Evolutionary conservation across 176 grass and related monocot species (phyloP).

Genomic region (Stipa capillata): DNA sequence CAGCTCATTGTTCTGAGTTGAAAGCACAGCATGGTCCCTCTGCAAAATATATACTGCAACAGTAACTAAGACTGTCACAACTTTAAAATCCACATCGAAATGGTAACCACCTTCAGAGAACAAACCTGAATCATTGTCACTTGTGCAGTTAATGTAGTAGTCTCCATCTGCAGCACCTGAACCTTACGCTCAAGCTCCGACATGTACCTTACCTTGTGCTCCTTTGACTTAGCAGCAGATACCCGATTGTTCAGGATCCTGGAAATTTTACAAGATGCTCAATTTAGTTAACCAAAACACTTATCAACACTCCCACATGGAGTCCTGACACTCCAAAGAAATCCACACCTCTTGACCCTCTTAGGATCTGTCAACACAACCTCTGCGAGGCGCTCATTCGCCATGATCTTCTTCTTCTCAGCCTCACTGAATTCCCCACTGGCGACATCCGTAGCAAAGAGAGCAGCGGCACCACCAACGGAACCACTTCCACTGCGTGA

Average conservation of each 20-base stretch:
- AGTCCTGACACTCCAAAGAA: no score
- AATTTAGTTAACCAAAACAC: neutral
- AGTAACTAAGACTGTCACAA: conserved; percentile 3
- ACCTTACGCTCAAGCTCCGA: conserved; percentile 68
- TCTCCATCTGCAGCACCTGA: conserved; percentile 63
- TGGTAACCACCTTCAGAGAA: neutral
- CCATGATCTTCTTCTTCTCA: conserved; percentile 78
- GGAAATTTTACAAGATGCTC: neutral
- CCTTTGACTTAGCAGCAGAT: conserved; percentile 82
- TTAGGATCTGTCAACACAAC: conserved; percentile 66
- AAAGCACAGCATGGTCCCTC: conserved; percentile 38
- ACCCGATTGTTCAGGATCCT: conserved; percentile 77
- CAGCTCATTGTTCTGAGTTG: conserved; percentile 64
- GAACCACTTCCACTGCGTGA: conserved; percentile 19
- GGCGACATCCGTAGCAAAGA: conserved; percentile 29
- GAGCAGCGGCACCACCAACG: conserved; percentile 17
- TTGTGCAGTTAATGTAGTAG: conserved; percentile 49
- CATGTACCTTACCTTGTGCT: conserved; percentile 72
- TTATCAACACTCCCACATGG: neutral
- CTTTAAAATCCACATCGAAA: neutral
- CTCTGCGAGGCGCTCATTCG: conserved; percentile 51
- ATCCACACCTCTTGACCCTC: conserved; percentile 80
- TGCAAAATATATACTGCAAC: conserved; percentile 15
- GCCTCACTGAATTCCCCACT: conserved; percentile 50
- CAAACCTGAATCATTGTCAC: conserved; percentile 43